Evolutionary conservation across 2,329 filamentous ascomycete genomes (phyloP).

Genomic region (Neofusicoccum umdonicola): DNA sequence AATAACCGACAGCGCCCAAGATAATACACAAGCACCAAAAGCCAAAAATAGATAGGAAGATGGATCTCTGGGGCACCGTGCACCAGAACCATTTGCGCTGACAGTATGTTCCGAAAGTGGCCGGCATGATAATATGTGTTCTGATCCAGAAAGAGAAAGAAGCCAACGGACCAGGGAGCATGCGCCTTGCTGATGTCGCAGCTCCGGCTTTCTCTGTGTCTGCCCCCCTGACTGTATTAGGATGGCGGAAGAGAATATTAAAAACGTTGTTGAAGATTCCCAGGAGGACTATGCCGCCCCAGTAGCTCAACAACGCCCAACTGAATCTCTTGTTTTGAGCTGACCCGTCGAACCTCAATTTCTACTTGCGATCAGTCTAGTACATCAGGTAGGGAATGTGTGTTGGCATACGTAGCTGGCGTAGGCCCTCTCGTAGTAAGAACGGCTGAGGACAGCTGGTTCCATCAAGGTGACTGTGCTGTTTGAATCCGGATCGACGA

Average conservation of each 20-base stretch:
- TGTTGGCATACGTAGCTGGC: neutral
- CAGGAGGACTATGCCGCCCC: conserved; percentile 35
- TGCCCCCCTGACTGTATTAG: neutral
- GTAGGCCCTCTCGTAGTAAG: neutral
- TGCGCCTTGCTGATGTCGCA: neutral
- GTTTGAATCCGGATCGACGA: neutral
- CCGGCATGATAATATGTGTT: conserved; percentile 43
- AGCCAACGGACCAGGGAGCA: neutral
- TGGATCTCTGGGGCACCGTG: conserved; percentile 49
- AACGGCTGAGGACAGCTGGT: neutral
- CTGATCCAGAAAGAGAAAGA: conserved; percentile 32
- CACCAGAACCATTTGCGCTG: conserved; percentile 43
- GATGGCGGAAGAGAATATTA: conserved; percentile 21
- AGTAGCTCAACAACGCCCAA: conserved; percentile 31
- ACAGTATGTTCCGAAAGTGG: conserved; percentile 42
- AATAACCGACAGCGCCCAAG: conserved; percentile 46
- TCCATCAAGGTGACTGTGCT: neutral
- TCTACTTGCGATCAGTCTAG: neutral
- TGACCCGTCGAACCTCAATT: neutral
- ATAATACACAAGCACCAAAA: conserved; percentile 48
- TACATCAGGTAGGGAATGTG: no score
- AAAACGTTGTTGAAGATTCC: conserved; percentile 35
- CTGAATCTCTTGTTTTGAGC: neutral
- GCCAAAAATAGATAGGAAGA: conserved; percentile 43
- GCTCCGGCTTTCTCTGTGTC: conserved; percentile 18